phyloP scores from a whole-genome alignment of 352 stramenopile genomes.

The Phytophthora parvispora region DNA sequence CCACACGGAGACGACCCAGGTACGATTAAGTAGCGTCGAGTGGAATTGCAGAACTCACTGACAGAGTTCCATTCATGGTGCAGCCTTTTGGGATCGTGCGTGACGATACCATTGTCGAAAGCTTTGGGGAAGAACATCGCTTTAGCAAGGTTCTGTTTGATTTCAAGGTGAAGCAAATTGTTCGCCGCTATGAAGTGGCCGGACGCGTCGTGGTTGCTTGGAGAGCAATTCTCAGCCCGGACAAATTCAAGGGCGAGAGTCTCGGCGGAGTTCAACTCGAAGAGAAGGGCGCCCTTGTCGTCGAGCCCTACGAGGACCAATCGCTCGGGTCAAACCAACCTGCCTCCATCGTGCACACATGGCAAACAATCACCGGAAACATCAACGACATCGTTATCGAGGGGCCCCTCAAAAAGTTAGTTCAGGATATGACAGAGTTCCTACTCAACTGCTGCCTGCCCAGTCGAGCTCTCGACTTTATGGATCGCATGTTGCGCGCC shows the following conservation, averaged over 20 bases:
- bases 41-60: too few species aligned
- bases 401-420: conserved; percentile 9
- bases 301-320: conserved; percentile 32
- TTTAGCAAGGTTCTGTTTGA: conserved; percentile 44
- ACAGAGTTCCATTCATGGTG: background rate
- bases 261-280: conserved; percentile 48
- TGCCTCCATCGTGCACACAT: conserved; percentile 46
- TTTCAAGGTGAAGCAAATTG: conserved; percentile 57
- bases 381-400: conserved; percentile 3
- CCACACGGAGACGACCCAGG: conserved; percentile 16
- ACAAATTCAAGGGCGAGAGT: conserved; percentile 52
- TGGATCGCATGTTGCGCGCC: conserved; percentile 40
- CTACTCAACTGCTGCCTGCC: conserved; percentile 33
- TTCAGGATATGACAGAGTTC: conserved; percentile 44
- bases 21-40: conserved; percentile 1
- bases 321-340: background rate
- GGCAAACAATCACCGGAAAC: conserved; percentile 46
- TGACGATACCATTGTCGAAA: conserved; percentile 66
- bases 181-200: conserved; percentile 45
- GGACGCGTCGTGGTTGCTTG: conserved; percentile 49
- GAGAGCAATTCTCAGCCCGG: conserved; percentile 51
- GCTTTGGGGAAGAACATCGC: conserved; percentile 55
- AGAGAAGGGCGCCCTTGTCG: conserved; percentile 65
- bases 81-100: conserved; percentile 7
- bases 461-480: conserved; percentile 38